phyloP scores from a whole-genome alignment of 2,329 filamentous ascomycete genomes.

The Botrytis deweyae region DNA sequence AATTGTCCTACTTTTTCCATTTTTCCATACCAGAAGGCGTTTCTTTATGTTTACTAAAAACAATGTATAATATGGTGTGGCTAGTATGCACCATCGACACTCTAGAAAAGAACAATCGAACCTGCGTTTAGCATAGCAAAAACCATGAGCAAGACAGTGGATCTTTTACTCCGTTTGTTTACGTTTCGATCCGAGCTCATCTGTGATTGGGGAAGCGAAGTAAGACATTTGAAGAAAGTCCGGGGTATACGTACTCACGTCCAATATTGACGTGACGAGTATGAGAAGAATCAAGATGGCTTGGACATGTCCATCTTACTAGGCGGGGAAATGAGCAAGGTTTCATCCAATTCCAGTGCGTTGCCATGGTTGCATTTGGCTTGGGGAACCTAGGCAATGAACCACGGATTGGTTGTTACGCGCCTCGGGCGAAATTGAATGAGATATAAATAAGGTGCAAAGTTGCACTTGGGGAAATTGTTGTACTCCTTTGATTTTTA shows the following conservation, averaged over 20 bases:
- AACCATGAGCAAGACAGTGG: neutral
- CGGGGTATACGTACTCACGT: conserved; percentile 1
- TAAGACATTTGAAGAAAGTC: conserved; percentile 7
- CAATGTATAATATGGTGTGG: neutral
- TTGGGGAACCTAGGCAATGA: neutral
- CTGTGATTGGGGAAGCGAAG: conserved; percentile 14
- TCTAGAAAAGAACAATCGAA: neutral
- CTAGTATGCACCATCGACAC: neutral
- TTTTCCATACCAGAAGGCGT: neutral
- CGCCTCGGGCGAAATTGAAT: neutral
- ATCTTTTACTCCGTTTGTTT: conserved; percentile 11
- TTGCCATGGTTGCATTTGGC: conserved; percentile 13
- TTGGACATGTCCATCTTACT: neutral
- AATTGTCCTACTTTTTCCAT: neutral
- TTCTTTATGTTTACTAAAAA: neutral
- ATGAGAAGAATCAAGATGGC: neutral
- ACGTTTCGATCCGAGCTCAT: neutral
- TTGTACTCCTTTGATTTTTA: neutral
- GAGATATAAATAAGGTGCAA: neutral
- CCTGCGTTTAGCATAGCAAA: neutral
- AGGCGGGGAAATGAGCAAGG: conserved; percentile 6
- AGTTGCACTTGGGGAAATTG: conserved; percentile 2
- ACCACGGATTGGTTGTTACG: neutral
- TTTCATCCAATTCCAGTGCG: neutral
- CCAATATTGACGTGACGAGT: neutral